Evolutionary conservation across 2,329 filamentous ascomycete genomes (phyloP).

Genomic region (Zymoseptoria crescenta): DNA sequence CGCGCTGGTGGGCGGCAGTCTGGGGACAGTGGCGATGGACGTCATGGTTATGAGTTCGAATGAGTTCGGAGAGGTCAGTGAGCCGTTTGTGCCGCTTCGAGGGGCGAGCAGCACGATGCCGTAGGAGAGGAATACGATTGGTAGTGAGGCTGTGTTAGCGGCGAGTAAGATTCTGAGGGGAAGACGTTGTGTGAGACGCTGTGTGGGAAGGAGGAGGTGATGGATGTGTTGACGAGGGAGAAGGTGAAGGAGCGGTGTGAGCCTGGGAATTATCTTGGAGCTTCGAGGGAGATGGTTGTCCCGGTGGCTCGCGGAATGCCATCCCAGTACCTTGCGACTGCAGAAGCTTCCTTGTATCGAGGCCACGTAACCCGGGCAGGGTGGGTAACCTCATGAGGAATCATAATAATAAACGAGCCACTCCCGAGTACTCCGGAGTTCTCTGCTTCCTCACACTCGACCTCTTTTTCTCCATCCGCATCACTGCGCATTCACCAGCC

Average conservation of each 20-base stretch:
- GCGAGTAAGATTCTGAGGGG: too few species aligned
- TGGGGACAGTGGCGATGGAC: constrained; percentile 26
- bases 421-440: too few species aligned
- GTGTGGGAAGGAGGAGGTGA: constrained; percentile 13
- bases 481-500: too few species aligned
- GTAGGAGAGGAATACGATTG: constrained; percentile 34
- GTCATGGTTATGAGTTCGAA: constrained; percentile 27
- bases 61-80: constrained; percentile 24
- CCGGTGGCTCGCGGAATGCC: too few species aligned
- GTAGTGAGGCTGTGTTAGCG: constrained; percentile 6
- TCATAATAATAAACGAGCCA: too few species aligned
- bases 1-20: constrained; percentile 21
- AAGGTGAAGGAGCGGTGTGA: constrained; percentile 20
- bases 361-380: too few species aligned
- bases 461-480: too few species aligned
- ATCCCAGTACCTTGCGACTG: too few species aligned
- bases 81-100: constrained; percentile 44
- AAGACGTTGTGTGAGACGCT: constrained; percentile 12
- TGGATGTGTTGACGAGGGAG: constrained; percentile 7
- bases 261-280: constrained; percentile 22
- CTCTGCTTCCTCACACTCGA: too few species aligned
- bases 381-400: too few species aligned
- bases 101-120: constrained; percentile 52
- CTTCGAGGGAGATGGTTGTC: constrained; percentile 19
- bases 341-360: too few species aligned